These are phyloP conservation scores for Syzygium malaccense DNA, from an alignment of 441 rosid species.

Conservation along the genomic window DNA sequence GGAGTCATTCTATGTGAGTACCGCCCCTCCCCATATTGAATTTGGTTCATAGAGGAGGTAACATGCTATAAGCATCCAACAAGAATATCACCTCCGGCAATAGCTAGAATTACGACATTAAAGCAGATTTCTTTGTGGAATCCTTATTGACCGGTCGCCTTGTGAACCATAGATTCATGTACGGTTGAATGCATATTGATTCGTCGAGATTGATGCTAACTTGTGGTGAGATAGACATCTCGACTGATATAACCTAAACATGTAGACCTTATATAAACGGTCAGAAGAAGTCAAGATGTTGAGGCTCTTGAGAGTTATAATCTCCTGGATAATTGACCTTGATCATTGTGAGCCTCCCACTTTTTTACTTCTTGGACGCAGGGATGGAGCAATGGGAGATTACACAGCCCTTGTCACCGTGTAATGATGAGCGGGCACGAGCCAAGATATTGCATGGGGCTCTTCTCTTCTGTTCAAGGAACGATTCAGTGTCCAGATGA, in stretches of 20 bases:
- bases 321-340: not conserved
- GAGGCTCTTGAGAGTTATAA: not conserved
- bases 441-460: constrained; percentile 17
- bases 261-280: not conserved
- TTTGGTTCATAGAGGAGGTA: not conserved
- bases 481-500: constrained; percentile 6
- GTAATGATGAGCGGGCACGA: constrained; percentile 8
- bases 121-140: not conserved
- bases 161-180: not conserved
- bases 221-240: not conserved
- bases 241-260: not conserved
- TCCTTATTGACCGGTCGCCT: not conserved
- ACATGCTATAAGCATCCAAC: no score
- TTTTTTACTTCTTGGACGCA: not conserved
- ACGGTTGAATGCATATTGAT: not conserved
- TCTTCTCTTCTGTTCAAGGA: not conserved
- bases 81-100: not conserved
- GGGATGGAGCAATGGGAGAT: constrained; percentile 32
- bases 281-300: not conserved
- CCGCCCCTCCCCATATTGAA: not conserved
- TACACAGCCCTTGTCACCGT: constrained; percentile 13
- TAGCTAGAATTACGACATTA: not conserved
- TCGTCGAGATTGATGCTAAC: not conserved
- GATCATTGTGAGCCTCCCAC: not conserved
- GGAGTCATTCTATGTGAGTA: not conserved